phyloP scores from a whole-genome alignment of 352 stramenopile genomes.

The Phytophthora agathidicida region DNA sequence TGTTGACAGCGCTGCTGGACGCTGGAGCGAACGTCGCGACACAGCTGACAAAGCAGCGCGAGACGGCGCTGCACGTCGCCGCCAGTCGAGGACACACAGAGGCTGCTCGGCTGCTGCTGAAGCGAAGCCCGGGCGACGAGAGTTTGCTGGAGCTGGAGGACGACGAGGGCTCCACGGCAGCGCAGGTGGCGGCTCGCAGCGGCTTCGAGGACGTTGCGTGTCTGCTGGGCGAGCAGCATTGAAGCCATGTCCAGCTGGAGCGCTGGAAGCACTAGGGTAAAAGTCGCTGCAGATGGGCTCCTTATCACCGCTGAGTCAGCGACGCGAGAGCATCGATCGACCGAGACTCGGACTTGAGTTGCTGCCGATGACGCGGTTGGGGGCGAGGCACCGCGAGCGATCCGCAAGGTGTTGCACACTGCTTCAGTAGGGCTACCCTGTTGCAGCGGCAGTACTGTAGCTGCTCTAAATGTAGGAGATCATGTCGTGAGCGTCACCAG shows the following conservation, averaged over 20 bases:
- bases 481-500: too few relatives aligned
- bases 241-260: not conserved
- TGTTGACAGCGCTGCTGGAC: slow-evolving; percentile 29
- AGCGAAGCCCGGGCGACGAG: slow-evolving; percentile 9
- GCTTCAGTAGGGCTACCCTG: not conserved
- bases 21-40: slow-evolving; percentile 20
- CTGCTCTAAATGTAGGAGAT: too few relatives aligned
- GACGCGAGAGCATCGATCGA: too few relatives aligned
- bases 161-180: slow-evolving; percentile 28
- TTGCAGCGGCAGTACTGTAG: not conserved
- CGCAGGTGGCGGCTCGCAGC: slow-evolving; percentile 28
- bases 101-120: slow-evolving; percentile 27
- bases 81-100: slow-evolving; percentile 33
- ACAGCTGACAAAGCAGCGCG: slow-evolving; percentile 28
- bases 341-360: not conserved
- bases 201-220: slow-evolving; percentile 31
- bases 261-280: not conserved
- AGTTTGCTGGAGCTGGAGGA: slow-evolving; percentile 22
- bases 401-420: slow-evolving; percentile 6
- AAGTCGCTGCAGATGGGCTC: not conserved
- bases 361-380: not conserved
- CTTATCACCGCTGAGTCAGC: slow-evolving; percentile 13
- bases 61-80: slow-evolving; percentile 49
- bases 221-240: slow-evolving; percentile 17
- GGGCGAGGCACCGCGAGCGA: not conserved